These are phyloP conservation scores for Paraleonurus japonicus DNA, from an alignment of 257 asterid species.

Conservation along the genomic window DNA sequence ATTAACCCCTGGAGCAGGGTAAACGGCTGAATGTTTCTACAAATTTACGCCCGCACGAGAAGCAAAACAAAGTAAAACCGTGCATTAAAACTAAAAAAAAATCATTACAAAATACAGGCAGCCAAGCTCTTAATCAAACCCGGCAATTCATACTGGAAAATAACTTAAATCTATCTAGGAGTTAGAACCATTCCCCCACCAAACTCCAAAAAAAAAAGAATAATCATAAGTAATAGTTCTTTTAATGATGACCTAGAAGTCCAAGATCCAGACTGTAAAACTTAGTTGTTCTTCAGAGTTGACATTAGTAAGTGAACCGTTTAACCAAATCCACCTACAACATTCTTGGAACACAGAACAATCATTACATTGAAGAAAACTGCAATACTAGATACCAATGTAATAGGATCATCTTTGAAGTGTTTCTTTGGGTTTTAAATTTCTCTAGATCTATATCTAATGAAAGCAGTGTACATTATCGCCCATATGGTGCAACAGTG, in stretches of 20 bases:
- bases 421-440: too few relatives aligned
- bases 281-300: not conserved
- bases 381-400: not conserved
- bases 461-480: not conserved
- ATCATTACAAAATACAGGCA: not conserved
- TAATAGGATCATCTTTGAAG: not conserved
- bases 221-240: not conserved
- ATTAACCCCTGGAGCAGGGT: not conserved
- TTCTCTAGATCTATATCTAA: not conserved
- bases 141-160: not conserved
- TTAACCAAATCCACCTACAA: constrained; percentile 5
- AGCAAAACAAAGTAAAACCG: not conserved
- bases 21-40: not conserved
- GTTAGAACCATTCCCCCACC: too few relatives aligned
- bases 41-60: not conserved
- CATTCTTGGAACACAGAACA: not conserved
- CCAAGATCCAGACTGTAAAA: not conserved
- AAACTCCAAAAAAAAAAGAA: too few relatives aligned
- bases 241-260: not conserved
- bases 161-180: too few relatives aligned
- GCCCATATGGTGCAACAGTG: not conserved
- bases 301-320: not conserved
- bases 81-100: not conserved
- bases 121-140: not conserved
- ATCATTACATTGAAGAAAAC: not conserved